Evolutionary conservation across 2,329 filamentous ascomycete species (phyloP).

Genomic region (Aspergillus chevalieri): DNA sequence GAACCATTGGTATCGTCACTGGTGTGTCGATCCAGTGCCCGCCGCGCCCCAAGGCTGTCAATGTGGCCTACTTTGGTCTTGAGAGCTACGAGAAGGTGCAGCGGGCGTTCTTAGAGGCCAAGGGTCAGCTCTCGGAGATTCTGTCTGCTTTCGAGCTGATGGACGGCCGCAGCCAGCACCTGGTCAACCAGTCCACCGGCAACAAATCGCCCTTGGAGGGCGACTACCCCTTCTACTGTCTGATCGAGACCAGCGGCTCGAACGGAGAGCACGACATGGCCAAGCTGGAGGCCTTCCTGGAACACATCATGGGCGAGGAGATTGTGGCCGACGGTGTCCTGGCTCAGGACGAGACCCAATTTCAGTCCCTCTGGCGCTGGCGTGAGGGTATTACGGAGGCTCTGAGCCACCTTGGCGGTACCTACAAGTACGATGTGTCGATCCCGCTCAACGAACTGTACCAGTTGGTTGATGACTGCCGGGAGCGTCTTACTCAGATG

Average conservation of each 20-base stretch:
- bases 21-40: conserved; percentile 84
- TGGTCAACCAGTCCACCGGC: conserved; percentile 68
- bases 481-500: conserved; percentile 63
- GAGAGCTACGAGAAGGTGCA: conserved; percentile 87
- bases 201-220: conserved; percentile 75
- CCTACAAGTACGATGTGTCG: conserved; percentile 98
- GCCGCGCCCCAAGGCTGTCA: conserved; percentile 77
- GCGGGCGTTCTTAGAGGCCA: conserved; percentile 79
- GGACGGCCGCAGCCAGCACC: conserved; percentile 74
- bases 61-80: conserved; percentile 90
- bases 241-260: conserved; percentile 92
- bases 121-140: conserved; percentile 85
- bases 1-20: conserved; percentile 91
- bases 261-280: conserved; percentile 89
- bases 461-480: conserved; percentile 77
- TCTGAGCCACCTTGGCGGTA: conserved; percentile 82
- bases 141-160: conserved; percentile 97
- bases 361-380: conserved; percentile 79
- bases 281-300: conserved; percentile 85
- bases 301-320: conserved; percentile 81
- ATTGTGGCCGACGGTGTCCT: conserved; percentile 86
- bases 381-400: conserved; percentile 89
- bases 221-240: conserved; percentile 87
- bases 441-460: conserved; percentile 88
- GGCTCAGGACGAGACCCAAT: conserved; percentile 88